Conservation (phyloP, 768 basidiomycete genomes). For the Macrolepiota fuliginosa region DNA sequence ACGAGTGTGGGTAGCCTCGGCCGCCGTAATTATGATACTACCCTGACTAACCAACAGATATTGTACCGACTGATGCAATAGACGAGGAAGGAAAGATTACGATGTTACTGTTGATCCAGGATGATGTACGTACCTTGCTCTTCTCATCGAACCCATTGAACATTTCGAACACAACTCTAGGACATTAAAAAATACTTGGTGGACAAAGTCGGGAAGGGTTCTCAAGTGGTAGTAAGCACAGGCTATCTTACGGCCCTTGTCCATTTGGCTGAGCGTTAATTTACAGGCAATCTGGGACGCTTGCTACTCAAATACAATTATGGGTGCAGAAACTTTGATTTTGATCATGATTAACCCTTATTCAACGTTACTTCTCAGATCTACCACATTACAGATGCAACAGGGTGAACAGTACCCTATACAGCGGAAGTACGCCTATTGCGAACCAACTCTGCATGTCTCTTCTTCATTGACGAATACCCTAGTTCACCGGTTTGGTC, state of each 20-base stretch:
- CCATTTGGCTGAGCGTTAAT: neutral
- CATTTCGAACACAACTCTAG: neutral
- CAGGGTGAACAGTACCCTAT: neutral
- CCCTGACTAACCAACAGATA: neutral
- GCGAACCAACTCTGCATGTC: neutral
- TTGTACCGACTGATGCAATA: neutral
- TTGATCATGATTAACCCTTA: neutral
- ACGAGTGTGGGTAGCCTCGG: neutral
- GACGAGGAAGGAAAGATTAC: neutral
- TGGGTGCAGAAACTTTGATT: neutral
- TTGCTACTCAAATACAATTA: conserved; percentile 1
- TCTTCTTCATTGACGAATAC: neutral
- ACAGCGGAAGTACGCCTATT: neutral
- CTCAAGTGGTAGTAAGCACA: neutral
- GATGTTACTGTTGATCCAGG: neutral
- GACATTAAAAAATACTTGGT: neutral
- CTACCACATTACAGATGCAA: neutral
- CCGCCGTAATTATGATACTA: no score
- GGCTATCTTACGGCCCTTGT: neutral
- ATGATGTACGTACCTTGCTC: neutral
- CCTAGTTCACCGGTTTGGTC: neutral
- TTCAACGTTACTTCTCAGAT: neutral
- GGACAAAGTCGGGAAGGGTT: neutral
- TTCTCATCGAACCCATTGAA: neutral
- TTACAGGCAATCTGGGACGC: conserved; percentile 2